Percentiles rank a stretch among this genome's conserved stretches.
Evolutionary conservation across 495 filamentous ascomycete species (phyloP).

Genomic region (Aspergillus asperescens): DNA sequence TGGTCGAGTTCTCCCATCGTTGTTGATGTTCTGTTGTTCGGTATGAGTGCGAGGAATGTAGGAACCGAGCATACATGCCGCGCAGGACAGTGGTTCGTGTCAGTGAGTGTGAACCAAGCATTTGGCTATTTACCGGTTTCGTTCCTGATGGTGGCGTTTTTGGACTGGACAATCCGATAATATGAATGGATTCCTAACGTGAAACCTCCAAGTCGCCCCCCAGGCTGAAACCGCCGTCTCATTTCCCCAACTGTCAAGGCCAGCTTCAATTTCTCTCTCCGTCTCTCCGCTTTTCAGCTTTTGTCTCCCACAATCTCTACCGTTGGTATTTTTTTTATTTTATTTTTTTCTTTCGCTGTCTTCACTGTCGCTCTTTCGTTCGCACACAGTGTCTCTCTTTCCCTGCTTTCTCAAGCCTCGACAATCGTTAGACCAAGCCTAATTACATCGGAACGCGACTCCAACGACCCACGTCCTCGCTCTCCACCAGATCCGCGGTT

Average conservation of each 20-base stretch:
- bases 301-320: neutral
- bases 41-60: neutral
- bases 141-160: neutral
- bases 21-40: neutral
- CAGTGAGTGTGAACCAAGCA: too few relatives aligned
- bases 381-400: neutral
- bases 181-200: neutral
- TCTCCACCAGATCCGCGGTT: slow-evolving; percentile 13
- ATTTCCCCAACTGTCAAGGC: neutral
- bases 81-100: neutral
- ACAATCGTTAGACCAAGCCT: neutral
- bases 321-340: neutral
- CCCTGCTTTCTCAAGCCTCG: neutral
- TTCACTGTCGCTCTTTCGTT: neutral
- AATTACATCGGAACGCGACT: slow-evolving; percentile 2
- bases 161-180: too few relatives aligned
- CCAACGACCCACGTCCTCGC: slow-evolving; percentile 8
- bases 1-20: neutral
- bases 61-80: neutral
- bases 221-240: neutral
- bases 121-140: too few relatives aligned
- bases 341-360: neutral
- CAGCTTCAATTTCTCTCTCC: neutral
- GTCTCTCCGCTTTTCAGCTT: neutral
- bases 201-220: neutral